Percentiles rank a stretch among this genome's conserved stretches.
Conservation (phyloP, 2,329 filamentous ascomycete species). For the Stylonectria norvegica region DNA sequence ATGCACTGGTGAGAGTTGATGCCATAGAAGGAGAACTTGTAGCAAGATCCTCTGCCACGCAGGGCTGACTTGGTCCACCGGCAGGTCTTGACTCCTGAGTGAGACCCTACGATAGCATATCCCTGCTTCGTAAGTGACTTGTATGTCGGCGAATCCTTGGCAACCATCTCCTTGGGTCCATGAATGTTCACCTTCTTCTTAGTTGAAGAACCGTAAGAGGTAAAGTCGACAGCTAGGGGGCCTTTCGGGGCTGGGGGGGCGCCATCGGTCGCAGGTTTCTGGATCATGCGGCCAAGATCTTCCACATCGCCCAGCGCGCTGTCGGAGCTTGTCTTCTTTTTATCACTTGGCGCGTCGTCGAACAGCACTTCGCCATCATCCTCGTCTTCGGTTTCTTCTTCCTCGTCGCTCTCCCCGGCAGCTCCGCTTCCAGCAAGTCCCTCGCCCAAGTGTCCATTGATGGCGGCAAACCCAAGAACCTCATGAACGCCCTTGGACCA, state of each 20-base stretch:
- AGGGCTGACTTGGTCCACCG: conserved; percentile 98
- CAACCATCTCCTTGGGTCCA: conserved; percentile 85
- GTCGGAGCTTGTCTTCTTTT: conserved; percentile 34
- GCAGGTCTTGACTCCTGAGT: conserved; percentile 96
- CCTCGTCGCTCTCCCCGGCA: conserved; percentile 78
- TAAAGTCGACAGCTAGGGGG: conserved; percentile 82
- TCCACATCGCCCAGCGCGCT: conserved; percentile 72
- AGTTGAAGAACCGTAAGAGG: conserved; percentile 58
- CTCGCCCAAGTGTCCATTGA: conserved; percentile 57
- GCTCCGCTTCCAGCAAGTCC: conserved; percentile 77
- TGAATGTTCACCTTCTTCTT: conserved; percentile 43
- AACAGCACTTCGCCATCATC: conserved; percentile 51
- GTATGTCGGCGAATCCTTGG: conserved; percentile 84
- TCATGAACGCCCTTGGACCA: conserved; percentile 76
- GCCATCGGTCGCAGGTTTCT: conserved; percentile 40
- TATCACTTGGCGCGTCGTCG: conserved; percentile 39
- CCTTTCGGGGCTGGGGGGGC: conserved; percentile 29
- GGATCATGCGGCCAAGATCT: conserved; percentile 69
- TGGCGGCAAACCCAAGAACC: conserved; percentile 61
- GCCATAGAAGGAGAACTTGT: conserved; percentile 97
- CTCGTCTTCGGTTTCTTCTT: conserved; percentile 58
- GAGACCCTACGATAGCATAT: conserved; percentile 90
- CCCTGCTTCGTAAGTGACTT: conserved; percentile 90
- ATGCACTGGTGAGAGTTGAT: conserved; percentile 97
- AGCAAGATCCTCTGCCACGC: conserved; percentile 89